Evolutionary conservation across 2,329 filamentous ascomycete species (phyloP), one percentile per base, ranked within the genome.

Genomic region (Colletotrichum viniferum): DNA sequence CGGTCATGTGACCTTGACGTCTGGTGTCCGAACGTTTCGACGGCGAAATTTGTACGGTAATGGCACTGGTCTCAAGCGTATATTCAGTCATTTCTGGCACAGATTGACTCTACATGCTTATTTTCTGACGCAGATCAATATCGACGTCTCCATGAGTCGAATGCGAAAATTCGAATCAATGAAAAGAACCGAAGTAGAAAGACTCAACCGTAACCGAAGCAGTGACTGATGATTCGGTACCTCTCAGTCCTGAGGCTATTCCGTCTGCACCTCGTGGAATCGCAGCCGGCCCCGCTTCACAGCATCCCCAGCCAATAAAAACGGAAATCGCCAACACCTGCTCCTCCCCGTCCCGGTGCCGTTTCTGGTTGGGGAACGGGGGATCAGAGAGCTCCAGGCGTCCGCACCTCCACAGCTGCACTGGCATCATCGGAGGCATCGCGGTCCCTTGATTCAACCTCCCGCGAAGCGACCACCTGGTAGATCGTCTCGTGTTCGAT

Each of bases 341-440:
- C 32, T 30, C 55, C 34, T 64, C 43, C 32, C 73, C 67, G 68
- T 67, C 38, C 68, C 38, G 26, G 10, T 66, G 55, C 72, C 66
- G 71, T 69, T 56, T 69, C 43, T 61, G 63, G 43, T 73, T 36
- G 58, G 69, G 21, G 58, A 70, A 65, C 61, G 56, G 43, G 62
- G 30, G 52, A 52, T 24, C 43, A 58, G 52, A 64, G 55, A 75
- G 73, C 73, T 76, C 48, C 34, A 73, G 52, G 68, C 61, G 34
- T 60, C 56, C 56, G 52, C 34, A 64, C 26, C 58, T 64, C 64
- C 36, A 55, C 63, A 52, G 68, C n/a, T 21, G 63, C 63, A 60
- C 56, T 69, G 68, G 30, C 24, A 68, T 68, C 58, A 73, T 60
- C 58, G 73, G 73, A 73, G 73, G 70, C 64, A 69, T 73, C 58